Evolutionary conservation across 805 yeast species (phyloP).

Genomic region (Candida succiphila): DNA sequence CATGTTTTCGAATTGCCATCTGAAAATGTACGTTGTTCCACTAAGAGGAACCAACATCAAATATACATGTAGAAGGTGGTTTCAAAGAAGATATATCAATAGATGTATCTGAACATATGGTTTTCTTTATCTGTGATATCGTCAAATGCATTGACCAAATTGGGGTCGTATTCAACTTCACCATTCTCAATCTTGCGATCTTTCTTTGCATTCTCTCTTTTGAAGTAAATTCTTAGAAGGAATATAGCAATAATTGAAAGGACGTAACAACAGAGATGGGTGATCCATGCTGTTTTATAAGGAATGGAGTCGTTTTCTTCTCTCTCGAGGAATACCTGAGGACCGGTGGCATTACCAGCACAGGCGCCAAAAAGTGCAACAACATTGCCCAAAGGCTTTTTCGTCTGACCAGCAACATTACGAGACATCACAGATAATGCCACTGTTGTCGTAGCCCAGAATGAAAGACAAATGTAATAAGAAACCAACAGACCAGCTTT

Average conservation of each 20-base stretch:
- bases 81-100: too few species aligned
- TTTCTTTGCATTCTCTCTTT: constrained; percentile 9
- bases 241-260: background rate
- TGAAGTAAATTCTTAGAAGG: constrained; percentile 4
- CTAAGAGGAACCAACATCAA: too few species aligned
- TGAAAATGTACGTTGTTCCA: too few species aligned
- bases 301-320: constrained; percentile 12
- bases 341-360: constrained; percentile 15
- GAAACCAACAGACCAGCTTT: constrained; percentile 20
- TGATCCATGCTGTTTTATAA: constrained; percentile 9
- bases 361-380: constrained; percentile 14
- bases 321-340: constrained; percentile 17
- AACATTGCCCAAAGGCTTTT: constrained; percentile 12
- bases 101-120: constrained; percentile 48
- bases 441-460: constrained; percentile 15
- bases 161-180: constrained; percentile 3
- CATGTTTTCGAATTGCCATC: too few species aligned
- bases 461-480: constrained; percentile 18
- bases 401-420: constrained; percentile 23
- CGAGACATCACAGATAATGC: constrained; percentile 1
- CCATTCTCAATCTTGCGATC: constrained; percentile 3
- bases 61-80: too few species aligned
- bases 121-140: constrained; percentile 56
- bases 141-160: constrained; percentile 41
- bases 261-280: constrained; percentile 2